Base-by-base conservation (phyloP, 805 yeast species). In the Ogataea parapolymorpha region DNA sequence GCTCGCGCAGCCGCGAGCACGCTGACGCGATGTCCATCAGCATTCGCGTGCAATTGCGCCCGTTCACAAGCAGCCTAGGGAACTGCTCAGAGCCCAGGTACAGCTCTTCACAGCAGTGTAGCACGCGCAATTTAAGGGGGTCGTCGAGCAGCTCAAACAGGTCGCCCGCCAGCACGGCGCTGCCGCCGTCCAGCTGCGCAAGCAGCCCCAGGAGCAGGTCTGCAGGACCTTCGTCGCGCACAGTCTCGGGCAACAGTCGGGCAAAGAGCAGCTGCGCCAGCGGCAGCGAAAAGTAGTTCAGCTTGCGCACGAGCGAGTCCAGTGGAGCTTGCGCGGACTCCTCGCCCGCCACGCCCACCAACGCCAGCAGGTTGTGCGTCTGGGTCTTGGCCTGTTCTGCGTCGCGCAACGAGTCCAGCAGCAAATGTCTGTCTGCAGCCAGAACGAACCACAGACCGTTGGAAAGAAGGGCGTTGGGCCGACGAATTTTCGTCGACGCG, bases 21-120 rank as follows among this genome's bases (percentile, higher is more conserved):
- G 70, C 74, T 24, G 69, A 68, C 37, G 76, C 70, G 35, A 66
- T 71, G 48, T 70, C 75, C 37, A 63, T 66, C 34, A 75, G 56
- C 11, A 61, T 56, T 0, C 69, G 67, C 1, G 75, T 51, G 32
- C 69, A 46, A 44, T 70, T 60, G 18, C 49, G 33, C 11, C 55
- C 55, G 15, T 51, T 41, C 3, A 47, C 35, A 9, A 41, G 24
- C 5, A 58, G 47, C 26, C 46, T 48, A 2, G 77, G 77, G 47
- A 72, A 72, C 1, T 46, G 53, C 6, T 65, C 67, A 1, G 72
- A 67, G 12, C 66, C 63, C 34, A 72, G 50, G 46, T 70, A 72
- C 6, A 67, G 46, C n/a, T 59, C 59, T 41, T 71, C 76, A 44
- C 71, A 61, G 29, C 64, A 57, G 30, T 61, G 53, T 17, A 72